phyloP scores from a whole-genome alignment of 2,329 filamentous ascomycete species.

The Fusarium napiforme region DNA sequence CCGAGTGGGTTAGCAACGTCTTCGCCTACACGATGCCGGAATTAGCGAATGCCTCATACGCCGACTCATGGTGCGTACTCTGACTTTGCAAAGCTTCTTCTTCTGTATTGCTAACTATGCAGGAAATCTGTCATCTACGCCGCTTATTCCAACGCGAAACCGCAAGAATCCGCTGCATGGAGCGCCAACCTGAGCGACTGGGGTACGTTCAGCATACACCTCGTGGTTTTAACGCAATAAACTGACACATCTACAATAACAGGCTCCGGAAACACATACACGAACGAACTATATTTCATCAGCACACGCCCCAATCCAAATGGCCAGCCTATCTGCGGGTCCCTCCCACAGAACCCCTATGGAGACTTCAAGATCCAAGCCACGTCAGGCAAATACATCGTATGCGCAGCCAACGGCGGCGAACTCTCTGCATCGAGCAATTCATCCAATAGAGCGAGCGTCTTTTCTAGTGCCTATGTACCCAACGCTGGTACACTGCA shows the following conservation, averaged over 20 bases:
- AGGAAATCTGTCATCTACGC: background rate
- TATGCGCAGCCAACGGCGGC: background rate
- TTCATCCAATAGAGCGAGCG: background rate
- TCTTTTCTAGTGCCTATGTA: background rate
- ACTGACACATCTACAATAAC: too few species aligned
- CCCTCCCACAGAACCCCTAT: background rate
- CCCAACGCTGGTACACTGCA: background rate
- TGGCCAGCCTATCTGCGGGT: background rate
- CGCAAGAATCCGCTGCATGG: background rate
- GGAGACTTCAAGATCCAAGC: background rate
- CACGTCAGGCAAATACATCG: background rate
- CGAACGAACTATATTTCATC: background rate
- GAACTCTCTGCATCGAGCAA: background rate
- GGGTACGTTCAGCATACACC: too few species aligned
- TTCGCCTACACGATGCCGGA: background rate
- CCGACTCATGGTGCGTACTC: background rate
- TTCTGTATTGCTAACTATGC: rapidly evolving
- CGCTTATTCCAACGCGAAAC: background rate
- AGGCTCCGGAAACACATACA: background rate
- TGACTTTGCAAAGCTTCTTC: too few species aligned
- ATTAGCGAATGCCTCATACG: background rate
- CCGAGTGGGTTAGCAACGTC: background rate
- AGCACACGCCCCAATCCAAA: background rate
- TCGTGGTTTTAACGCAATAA: too few species aligned
- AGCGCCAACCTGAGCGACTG: background rate